Base-by-base conservation (phyloP, 1,284 basidiomycete genomes). In the Megacollybia platyphylla region DNA sequence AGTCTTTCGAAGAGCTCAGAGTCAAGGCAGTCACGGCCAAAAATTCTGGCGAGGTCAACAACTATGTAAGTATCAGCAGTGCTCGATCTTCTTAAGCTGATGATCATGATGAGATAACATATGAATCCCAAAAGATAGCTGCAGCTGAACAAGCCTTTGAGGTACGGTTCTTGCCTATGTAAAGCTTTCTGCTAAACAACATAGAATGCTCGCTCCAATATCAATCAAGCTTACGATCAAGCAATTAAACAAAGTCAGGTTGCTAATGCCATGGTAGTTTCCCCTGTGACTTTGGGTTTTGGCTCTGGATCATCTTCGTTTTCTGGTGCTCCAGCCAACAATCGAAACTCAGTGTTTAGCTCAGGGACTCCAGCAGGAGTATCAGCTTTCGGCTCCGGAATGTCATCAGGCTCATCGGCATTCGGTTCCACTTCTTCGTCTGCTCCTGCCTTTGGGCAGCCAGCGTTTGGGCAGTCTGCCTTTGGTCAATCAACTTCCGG, bases 1-100 rank as follows among this genome's bases (percentile, higher is more conserved):
- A 84, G 48, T 85, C 79, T 0, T 74, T 71, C 0, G 92, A 96
- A 53, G 92, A 97, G 59, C 60, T 96, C 40, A 72, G 85, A 37
- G 64, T 79, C 44, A 80, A 73, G 53, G 85, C 83, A 7, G 66
- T 71, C 5, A 59, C 67, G 9, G 84, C 87, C 0, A 52, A 72
- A 26, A 67, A 69, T 45, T 64, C 66, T 8, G 79, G 77, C 8
- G 78, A 71, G 45, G 55, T 66, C 1, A 65, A 71, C 30, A 76
- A 79, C 64, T 92, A 92, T 60, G 88, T 87, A 49, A 57, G 80
- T 34, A 17, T 31, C 35, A 27, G 9, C 39, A 39, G 37, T 40
- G 18, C 58, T 54, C 44, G 48, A n/a, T 45, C 50, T 28, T 26
- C 32, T 28, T 20, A 43, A 17, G 7, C 27, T 4, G 36, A 9